A percentile compares a stretch with the other conserved stretches of the same genome.
These are phyloP conservation scores for Pleodorina starrii DNA, from an alignment of 139 green algal genomes.

Conservation along the genomic window DNA sequence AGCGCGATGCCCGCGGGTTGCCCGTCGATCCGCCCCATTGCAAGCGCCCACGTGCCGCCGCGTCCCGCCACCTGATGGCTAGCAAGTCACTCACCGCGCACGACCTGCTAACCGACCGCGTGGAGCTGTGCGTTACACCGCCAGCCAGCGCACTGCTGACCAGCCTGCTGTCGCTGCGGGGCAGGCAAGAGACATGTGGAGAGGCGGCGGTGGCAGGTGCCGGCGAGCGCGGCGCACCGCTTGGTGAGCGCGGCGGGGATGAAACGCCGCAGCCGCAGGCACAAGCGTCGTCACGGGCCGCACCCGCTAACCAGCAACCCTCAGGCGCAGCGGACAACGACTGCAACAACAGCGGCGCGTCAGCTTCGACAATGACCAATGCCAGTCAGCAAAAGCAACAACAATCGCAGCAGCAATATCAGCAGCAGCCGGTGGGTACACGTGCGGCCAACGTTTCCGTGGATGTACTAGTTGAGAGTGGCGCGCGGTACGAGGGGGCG, in stretches of 20 bases:
- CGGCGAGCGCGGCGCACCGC: not conserved
- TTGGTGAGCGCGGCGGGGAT: not conserved
- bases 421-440: not conserved
- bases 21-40: not conserved
- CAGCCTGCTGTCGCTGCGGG: not conserved
- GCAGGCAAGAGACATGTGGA: too few species aligned
- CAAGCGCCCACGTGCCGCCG: not conserved
- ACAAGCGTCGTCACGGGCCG: too few species aligned
- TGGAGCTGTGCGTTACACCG: not conserved
- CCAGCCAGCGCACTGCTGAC: not conserved
- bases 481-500: not conserved
- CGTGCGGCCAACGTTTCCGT: not conserved
- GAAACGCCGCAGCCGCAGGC: too few species aligned
- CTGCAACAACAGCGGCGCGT: not conserved
- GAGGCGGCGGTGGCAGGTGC: not conserved
- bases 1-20: not conserved
- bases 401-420: not conserved
- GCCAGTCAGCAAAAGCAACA: not conserved
- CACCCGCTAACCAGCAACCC: too few species aligned
- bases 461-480: constrained; percentile 31
- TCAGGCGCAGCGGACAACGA: too few species aligned
- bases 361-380: not conserved
- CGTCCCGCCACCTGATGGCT: not conserved
- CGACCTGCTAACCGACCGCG: constrained; percentile 9
- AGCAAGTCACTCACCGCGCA: not conserved